Conservation (phyloP, 257 asterid species). For the Oldenlandia corymbosa region DNA sequence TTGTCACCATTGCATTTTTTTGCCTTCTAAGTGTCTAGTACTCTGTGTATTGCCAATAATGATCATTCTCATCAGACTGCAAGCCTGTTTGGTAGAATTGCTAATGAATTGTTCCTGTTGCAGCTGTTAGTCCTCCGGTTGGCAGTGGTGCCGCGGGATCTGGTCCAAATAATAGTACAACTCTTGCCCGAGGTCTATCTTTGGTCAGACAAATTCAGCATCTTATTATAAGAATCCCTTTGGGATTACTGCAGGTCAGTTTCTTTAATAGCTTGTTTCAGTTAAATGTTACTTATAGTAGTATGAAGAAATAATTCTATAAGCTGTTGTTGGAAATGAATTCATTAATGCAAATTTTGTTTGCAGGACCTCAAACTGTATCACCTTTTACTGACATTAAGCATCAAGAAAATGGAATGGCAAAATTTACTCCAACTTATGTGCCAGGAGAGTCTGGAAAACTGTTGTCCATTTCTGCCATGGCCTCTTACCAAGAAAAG, state of each 20-base stretch:
- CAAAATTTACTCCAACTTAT: too few relatives aligned
- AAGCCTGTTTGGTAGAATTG: neutral
- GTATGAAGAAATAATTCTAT: neutral
- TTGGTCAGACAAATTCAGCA: neutral
- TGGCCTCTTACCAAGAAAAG: too few relatives aligned
- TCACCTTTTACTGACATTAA: too few relatives aligned
- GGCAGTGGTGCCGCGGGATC: neutral
- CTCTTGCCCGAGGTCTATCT: neutral
- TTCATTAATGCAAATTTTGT: neutral
- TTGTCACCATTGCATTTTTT: neutral
- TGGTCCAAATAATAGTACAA: neutral
- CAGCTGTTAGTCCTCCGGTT: neutral
- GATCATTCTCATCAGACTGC: neutral
- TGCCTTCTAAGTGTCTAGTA: neutral
- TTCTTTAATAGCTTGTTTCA: neutral
- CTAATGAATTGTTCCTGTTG: neutral
- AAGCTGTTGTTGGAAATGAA: too few relatives aligned
- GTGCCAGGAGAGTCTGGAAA: too few relatives aligned
- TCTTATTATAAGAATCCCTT: neutral
- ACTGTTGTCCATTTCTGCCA: too few relatives aligned
- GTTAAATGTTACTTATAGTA: neutral
- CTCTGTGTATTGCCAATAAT: neutral
- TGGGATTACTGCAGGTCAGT: neutral
- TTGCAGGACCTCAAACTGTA: slow-evolving; percentile 3
- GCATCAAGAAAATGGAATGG: too few relatives aligned